Evolutionary conservation across 306 rosid genomes (phyloP), one percentile per base, ranked within the genome.

Genomic region (Erythrophleum fordii): DNA sequence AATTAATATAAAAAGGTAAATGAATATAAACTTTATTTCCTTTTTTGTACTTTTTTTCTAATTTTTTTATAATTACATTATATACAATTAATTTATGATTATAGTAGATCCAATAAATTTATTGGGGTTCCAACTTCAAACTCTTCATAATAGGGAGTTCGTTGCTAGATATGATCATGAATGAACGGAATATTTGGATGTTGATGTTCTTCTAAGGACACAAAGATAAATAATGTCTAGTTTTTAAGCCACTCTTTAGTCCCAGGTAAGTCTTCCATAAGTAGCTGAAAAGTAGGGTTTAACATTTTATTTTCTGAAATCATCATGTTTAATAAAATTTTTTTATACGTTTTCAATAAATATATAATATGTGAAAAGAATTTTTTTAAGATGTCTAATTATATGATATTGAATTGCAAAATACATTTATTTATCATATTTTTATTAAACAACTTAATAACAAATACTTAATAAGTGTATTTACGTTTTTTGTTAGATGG

Each of bases 61-160:
- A n/a, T n/a, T n/a, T n/a, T n/a, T n/a, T n/a, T n/a, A n/a, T n/a
- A n/a, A n/a, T n/a, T n/a, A n/a, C n/a, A n/a, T n/a, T n/a, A n/a
- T n/a, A n/a, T n/a, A n/a, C n/a, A 56, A 29, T 34, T 34, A 34
- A 34, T 34, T 34, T 34, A 2, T 34, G 37, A 34, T 5, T 34
- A 34, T 5, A 20, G 4, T 4, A 55, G 60, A 53, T n/a, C n/a
- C n/a, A n/a, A 31, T 31, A 77, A 76, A 76, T 76, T 76, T 69
- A 52, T 41, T 46, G 31, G 64, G n/a, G 56, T 61, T 73, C 76
- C 62, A 51, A 18, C 66, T 61, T 75, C 77, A 69, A 22, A 52
- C 51, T 10, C 45, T 77, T 61, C 64, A 52, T 52, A 1, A 69
- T 62, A 44, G 56, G 39, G 51, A 73, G 31, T 64, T 29, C n/a